Percentiles rank a stretch among this genome's conserved stretches.
These are phyloP conservation scores for Fusarium abutilonis DNA, from an alignment of 2,329 filamentous ascomycete genomes.

Conservation along the genomic window DNA sequence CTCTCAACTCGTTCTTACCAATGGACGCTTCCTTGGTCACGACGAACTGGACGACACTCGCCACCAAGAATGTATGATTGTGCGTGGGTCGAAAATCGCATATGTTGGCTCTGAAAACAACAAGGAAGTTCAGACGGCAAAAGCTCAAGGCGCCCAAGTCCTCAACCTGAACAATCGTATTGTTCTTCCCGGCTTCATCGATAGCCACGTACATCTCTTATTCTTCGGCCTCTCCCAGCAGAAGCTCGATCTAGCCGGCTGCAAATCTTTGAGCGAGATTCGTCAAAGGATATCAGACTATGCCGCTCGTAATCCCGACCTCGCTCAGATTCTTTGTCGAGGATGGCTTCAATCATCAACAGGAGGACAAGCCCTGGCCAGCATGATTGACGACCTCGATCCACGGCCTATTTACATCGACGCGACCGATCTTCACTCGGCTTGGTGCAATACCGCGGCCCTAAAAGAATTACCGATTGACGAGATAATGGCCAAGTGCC, in stretches of 20 bases:
- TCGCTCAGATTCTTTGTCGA: slow-evolving; percentile 57
- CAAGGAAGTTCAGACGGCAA: slow-evolving; percentile 5
- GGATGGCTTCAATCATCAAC: slow-evolving; percentile 60
- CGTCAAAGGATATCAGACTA: slow-evolving; percentile 53
- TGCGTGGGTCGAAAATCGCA: slow-evolving; percentile 10
- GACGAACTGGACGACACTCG: not conserved
- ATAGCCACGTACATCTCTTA: slow-evolving; percentile 63
- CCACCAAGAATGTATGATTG: slow-evolving; percentile 16
- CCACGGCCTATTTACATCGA: slow-evolving; percentile 62
- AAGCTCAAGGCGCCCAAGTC: slow-evolving; percentile 6
- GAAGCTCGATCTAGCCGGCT: slow-evolving; percentile 56
- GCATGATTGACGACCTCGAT: slow-evolving; percentile 58
- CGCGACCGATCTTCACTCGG: slow-evolving; percentile 60
- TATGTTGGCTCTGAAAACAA: slow-evolving; percentile 14
- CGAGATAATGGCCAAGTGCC: slow-evolving; percentile 54
- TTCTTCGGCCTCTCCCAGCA: slow-evolving; percentile 59
- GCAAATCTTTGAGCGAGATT: slow-evolving; percentile 57
- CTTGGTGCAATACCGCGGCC: slow-evolving; percentile 61
- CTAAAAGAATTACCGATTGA: slow-evolving; percentile 57
- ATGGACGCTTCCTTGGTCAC: not conserved
- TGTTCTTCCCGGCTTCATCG: slow-evolving; percentile 61
- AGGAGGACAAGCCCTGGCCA: slow-evolving; percentile 50
- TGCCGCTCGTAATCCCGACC: slow-evolving; percentile 53
- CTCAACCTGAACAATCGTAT: slow-evolving; percentile 47
- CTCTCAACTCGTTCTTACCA: not conserved